Evolutionary conservation across 106 monocot genomes (phyloP).

Genomic region (Dactylorhiza incarnata): DNA sequence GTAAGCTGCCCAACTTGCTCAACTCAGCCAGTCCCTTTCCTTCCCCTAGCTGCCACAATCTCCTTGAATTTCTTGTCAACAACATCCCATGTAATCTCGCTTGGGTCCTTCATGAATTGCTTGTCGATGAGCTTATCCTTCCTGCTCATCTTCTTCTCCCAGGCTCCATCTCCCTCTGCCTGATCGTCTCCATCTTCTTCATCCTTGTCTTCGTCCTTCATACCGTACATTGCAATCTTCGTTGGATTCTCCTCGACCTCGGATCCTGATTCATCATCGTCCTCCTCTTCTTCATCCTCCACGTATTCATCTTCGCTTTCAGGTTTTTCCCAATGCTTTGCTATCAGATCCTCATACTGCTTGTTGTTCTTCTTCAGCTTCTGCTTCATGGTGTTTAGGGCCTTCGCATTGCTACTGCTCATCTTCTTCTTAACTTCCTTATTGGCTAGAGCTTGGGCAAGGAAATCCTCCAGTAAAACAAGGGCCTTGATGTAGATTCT

Average conservation of each 20-base stretch:
- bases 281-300: constrained; percentile 26
- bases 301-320: constrained; percentile 45
- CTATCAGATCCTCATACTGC: constrained; percentile 69
- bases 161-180: constrained; percentile 18
- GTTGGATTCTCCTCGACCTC: constrained; percentile 40
- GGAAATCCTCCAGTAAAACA: constrained; percentile 83
- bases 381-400: constrained; percentile 91
- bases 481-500: constrained; percentile 79
- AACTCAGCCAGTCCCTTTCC: constrained; percentile 75
- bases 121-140: constrained; percentile 70
- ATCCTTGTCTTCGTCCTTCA: constrained; percentile 30
- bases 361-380: constrained; percentile 98
- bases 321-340: constrained; percentile 52
- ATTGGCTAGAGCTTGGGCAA: constrained; percentile 63
- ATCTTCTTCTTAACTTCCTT: constrained; percentile 98
- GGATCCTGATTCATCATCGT: constrained; percentile 32
- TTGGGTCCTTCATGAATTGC: constrained; percentile 78
- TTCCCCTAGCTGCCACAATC: constrained; percentile 81
- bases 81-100: constrained; percentile 84
- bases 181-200: constrained; percentile 21
- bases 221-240: constrained; percentile 24
- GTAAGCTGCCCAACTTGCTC: constrained; percentile 95
- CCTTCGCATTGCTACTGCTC: constrained; percentile 93
- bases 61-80: constrained; percentile 91
- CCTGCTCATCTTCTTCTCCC: constrained; percentile 43